Evolutionary conservation across 2,329 filamentous ascomycete genomes (phyloP), one percentile per base, ranked within the genome.

Genomic region (Phialophora verrucosa): DNA sequence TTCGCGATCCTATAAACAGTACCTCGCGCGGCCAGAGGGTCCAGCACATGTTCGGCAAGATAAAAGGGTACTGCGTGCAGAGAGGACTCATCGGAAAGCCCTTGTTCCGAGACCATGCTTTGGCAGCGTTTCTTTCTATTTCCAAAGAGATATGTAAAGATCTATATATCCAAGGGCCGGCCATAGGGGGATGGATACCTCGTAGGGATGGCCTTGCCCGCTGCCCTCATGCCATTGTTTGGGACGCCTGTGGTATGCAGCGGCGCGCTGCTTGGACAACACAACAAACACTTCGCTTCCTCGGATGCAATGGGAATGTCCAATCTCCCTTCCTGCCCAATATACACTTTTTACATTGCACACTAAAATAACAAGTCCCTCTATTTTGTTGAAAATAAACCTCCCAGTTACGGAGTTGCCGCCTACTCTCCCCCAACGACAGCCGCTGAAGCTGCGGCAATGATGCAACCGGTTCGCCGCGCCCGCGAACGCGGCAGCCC

Each of bases 1-100:
- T 7, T 78, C 71, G 0, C 82, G 82, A 60, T 85, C 84, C 74
- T 77, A 83, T 74, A 85, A 85, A 51, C 79, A 81, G 68, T 84
- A 84, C 0, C 83, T 83, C 0, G 83, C 0, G 83, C 84, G 63
- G 83, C 83, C 68, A 79, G 32, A 85, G 76, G 53, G 79, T 80
- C 55, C 83, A 71, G 2, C 79, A 79, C 88, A 91, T 90, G 20
- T 90, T 76, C 0, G 88, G 88, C 72, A 90, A 89, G 0, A 88
- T 90, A 1, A 82, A 81, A 4, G 32, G 32, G 32, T 35, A 14
- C 32, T 7, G 32, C 8, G 32, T 35, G 2, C 4, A 35, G 11
- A 35, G 32, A 3, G 8, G 1, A 12, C 8, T 35, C 32, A 11
- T 3, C 1, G 7, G 14, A 38, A 31, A 31, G 31, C 4, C 35